Percentiles rank a stretch among this genome's conserved stretches.
phyloP scores from a whole-genome alignment of 495 filamentous ascomycete genomes.

The Podospora anserina region DNA sequence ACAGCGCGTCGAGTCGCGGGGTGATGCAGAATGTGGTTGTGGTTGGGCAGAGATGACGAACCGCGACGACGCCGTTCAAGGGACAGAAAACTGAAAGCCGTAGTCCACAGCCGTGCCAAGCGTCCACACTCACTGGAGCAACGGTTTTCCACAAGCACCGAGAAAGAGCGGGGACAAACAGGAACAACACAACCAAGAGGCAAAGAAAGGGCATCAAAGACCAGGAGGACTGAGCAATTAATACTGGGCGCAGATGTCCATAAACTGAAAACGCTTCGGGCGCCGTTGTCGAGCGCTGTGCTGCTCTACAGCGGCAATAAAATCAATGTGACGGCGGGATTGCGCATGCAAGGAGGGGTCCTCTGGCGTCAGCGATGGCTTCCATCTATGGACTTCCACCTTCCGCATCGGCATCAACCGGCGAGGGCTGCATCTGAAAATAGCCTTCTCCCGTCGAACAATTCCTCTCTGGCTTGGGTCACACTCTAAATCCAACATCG shows the following conservation, averaged over 20 bases:
- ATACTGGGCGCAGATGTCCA: not conserved
- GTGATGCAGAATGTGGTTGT: conserved; percentile 7
- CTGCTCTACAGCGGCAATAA: conserved; percentile 8
- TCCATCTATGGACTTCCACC: not conserved
- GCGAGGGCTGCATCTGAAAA: not conserved
- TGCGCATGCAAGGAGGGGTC: conserved; percentile 11
- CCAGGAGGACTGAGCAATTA: not conserved
- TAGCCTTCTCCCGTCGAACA: not conserved
- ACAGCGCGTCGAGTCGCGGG: conserved; percentile 13
- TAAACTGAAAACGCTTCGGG: conserved; percentile 16
- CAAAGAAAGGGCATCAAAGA: not conserved
- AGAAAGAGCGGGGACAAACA: conserved; percentile 1
- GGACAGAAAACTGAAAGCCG: conserved; percentile 7
- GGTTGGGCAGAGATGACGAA: conserved; percentile 25
- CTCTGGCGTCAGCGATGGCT: not conserved
- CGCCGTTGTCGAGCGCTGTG: conserved; percentile 6
- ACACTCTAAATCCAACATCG: not conserved
- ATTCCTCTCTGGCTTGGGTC: not conserved
- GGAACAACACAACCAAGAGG: not conserved
- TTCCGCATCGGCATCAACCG: conserved; percentile 1
- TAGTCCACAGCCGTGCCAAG: conserved; percentile 18
- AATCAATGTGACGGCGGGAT: conserved; percentile 22
- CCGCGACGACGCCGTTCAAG: conserved; percentile 15
- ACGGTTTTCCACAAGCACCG: not conserved
- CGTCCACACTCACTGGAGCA: conserved; percentile 5